phyloP scores from a whole-genome alignment of 1,139 yeast genomes.

The Arxiozyma bovina region DNA sequence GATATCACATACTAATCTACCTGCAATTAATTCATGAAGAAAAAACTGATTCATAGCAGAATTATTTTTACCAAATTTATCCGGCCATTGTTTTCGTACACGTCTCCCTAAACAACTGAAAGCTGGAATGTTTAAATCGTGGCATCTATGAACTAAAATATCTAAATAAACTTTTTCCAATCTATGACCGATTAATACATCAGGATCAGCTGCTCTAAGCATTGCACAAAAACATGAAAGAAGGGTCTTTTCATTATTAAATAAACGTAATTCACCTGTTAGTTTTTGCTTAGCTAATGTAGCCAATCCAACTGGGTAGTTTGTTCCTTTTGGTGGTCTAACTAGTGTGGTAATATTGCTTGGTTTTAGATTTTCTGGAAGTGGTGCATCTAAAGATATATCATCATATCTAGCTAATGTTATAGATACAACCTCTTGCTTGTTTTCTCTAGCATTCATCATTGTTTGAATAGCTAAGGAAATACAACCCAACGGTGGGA shows the following conservation, averaged over 20 bases:
- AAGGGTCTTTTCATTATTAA: constrained; percentile 66
- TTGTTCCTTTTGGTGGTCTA: constrained; percentile 74
- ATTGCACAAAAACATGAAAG: constrained; percentile 66
- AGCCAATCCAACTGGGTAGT: constrained; percentile 30
- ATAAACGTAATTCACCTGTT: constrained; percentile 40
- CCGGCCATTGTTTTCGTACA: constrained; percentile 67
- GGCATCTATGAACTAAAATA: constrained; percentile 73
- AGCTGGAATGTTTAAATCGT: constrained; percentile 57
- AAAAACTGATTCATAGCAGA: constrained; percentile 38
- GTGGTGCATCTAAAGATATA: constrained; percentile 66
- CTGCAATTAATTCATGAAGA: constrained; percentile 66
- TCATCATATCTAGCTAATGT: constrained; percentile 61
- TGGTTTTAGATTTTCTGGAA: constrained; percentile 47
- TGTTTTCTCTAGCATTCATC: constrained; percentile 60
- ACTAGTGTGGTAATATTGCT: constrained; percentile 57
- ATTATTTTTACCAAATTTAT: constrained; percentile 49
- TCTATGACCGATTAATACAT: constrained; percentile 80
- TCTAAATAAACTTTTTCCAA: constrained; percentile 73
- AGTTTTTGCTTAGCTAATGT: constrained; percentile 26
- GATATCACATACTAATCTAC: constrained; percentile 84
- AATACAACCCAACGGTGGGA: constrained; percentile 63
- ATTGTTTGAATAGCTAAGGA: constrained; percentile 74
- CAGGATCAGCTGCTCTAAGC: constrained; percentile 74
- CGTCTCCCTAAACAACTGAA: constrained; percentile 87
- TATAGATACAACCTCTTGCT: constrained; percentile 81